Evolutionary conservation across 306 rosid species (phyloP).

Genomic region (Arachis hypogaea): DNA sequence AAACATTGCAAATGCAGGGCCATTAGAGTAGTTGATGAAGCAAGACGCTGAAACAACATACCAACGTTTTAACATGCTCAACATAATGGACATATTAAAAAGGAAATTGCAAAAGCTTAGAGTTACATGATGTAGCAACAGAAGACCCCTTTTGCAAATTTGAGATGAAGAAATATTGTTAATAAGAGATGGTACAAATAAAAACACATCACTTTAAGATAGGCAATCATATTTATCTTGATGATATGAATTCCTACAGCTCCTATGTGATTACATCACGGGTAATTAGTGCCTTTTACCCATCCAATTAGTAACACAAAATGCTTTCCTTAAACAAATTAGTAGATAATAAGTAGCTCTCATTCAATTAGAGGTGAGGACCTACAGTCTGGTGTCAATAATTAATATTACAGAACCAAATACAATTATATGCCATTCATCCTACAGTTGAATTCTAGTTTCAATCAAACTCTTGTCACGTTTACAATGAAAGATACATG

Average conservation of each 20-base stretch:
- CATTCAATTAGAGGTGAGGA: slow-evolving; percentile 2
- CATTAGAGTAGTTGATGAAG: slow-evolving; percentile 65
- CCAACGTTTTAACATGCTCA: slow-evolving; percentile 39
- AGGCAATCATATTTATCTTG: not conserved
- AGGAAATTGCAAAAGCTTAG: not conserved
- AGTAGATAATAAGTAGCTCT: slow-evolving; percentile 4
- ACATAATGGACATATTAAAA: slow-evolving; percentile 4
- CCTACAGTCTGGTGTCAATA: slow-evolving; percentile 2
- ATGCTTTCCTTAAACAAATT: not conserved
- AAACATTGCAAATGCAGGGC: slow-evolving; percentile 69
- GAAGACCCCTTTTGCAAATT: not conserved
- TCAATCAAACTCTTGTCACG: not conserved
- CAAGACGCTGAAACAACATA: slow-evolving; percentile 68
- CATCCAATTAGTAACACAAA: not conserved
- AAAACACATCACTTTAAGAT: not conserved
- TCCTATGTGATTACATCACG: not conserved
- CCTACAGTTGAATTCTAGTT: too few species aligned
- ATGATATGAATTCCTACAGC: not conserved
- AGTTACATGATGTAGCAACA: not conserved
- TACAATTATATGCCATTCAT: too few species aligned
- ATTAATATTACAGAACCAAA: not conserved
- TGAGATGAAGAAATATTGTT: too few species aligned
- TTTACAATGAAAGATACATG: not conserved
- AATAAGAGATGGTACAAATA: too few species aligned
- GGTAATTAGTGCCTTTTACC: not conserved